phyloP scores from a whole-genome alignment of 805 yeast species.

The Hanseniaspora mollemarum region DNA sequence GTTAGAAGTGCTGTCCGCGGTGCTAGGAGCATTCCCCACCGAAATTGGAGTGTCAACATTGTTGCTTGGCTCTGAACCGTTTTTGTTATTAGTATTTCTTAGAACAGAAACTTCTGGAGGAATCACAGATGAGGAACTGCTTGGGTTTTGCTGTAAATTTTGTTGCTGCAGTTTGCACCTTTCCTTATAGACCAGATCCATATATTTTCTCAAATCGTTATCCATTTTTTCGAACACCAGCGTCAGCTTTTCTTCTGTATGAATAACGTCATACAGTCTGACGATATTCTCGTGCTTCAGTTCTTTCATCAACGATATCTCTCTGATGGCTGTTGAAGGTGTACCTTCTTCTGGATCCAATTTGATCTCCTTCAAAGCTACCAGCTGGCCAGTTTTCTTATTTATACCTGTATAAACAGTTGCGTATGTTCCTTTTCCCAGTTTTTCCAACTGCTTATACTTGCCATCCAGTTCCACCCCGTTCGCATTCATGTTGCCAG shows the following conservation, averaged over 20 bases:
- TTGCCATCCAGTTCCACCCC: slow-evolving; percentile 16
- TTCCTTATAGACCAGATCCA: slow-evolving; percentile 71
- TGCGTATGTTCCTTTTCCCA: slow-evolving; percentile 74
- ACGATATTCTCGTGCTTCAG: slow-evolving; percentile 89
- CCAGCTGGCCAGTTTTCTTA: slow-evolving; percentile 82
- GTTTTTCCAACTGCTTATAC: slow-evolving; percentile 30
- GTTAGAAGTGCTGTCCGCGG: background rate
- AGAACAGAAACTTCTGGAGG: slow-evolving; percentile 15
- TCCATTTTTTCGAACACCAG: slow-evolving; percentile 89
- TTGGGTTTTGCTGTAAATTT: background rate
- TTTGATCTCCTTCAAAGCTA: slow-evolving; percentile 89
- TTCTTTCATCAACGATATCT: slow-evolving; percentile 86
- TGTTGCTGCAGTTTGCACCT: slow-evolving; percentile 5
- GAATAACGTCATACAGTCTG: slow-evolving; percentile 83
- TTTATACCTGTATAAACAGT: slow-evolving; percentile 95
- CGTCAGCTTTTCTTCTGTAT: slow-evolving; percentile 87
- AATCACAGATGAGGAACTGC: background rate
- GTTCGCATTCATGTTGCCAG: background rate
- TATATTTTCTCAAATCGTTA: slow-evolving; percentile 86
- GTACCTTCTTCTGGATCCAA: slow-evolving; percentile 97
- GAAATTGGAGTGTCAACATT: background rate
- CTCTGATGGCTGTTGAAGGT: slow-evolving; percentile 95
- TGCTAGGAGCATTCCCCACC: background rate
- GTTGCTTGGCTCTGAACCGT: background rate
- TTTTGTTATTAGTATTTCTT: background rate